Evolutionary conservation across 805 yeast genomes (phyloP).

Genomic region (Starmerella powellii): DNA sequence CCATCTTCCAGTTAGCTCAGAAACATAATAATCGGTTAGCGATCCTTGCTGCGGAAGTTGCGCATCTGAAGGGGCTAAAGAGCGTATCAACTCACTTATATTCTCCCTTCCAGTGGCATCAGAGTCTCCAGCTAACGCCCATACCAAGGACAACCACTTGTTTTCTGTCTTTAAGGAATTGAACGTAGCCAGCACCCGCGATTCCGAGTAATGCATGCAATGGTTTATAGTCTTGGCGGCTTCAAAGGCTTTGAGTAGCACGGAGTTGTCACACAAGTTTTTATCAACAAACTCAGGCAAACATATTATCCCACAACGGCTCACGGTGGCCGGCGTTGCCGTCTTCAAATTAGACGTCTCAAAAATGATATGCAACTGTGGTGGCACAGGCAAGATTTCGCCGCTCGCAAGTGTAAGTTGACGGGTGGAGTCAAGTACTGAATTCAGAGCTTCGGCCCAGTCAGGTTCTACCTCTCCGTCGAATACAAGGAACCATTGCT

Average conservation of each 20-base stretch:
- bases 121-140: conserved; percentile 58
- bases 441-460: conserved; percentile 84
- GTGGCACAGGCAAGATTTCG: conserved; percentile 61
- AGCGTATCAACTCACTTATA: conserved; percentile 7
- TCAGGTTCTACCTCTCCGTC: conserved; percentile 91
- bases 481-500: conserved; percentile 63
- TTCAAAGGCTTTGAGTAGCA: conserved; percentile 19
- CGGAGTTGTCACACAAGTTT: not conserved
- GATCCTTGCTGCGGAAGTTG: conserved; percentile 12
- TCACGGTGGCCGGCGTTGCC: conserved; percentile 84
- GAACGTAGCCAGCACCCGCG: conserved; percentile 33
- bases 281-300: conserved; percentile 9
- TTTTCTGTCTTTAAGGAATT: conserved; percentile 30
- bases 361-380: conserved; percentile 53
- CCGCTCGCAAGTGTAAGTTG: conserved; percentile 78
- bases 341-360: conserved; percentile 56
- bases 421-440: conserved; percentile 81
- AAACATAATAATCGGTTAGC: conserved; percentile 35
- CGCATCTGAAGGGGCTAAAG: not conserved
- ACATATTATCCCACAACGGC: conserved; percentile 86
- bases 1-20: conserved; percentile 41
- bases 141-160: conserved; percentile 33
- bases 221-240: conserved; percentile 33
- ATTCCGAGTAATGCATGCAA: conserved; percentile 39
- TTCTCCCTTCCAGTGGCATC: conserved; percentile 4